A percentile compares a stretch with the other conserved stretches of the same genome.
Evolutionary conservation across 2,329 filamentous ascomycete genomes (phyloP).

Genomic region (Aspergillus sp.): DNA sequence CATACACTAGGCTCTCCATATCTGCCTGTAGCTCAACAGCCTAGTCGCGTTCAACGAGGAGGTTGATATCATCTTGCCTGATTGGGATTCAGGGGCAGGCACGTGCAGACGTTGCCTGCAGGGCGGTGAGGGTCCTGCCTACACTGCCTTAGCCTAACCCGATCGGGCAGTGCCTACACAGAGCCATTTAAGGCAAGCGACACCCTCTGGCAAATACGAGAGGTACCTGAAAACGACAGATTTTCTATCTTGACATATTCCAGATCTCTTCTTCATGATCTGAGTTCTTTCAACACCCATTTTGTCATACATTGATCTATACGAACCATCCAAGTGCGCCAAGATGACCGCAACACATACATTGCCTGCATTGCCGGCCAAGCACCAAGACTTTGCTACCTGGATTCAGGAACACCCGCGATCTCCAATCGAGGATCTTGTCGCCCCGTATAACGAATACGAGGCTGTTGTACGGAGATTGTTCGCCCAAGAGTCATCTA

Average conservation of each 20-base stretch:
- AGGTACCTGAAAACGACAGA: not conserved
- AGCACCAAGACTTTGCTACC: constrained; percentile 26
- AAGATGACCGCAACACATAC: constrained; percentile 6
- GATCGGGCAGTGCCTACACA: not conserved
- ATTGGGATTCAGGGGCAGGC: not conserved
- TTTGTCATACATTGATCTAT: no score
- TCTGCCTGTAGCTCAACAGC: no score
- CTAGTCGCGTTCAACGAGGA: no score
- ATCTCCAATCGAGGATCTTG: constrained; percentile 25
- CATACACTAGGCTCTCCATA: no score
- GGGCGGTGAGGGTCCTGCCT: not conserved
- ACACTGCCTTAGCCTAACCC: not conserved
- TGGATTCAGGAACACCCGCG: constrained; percentile 24
- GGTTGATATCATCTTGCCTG: not conserved
- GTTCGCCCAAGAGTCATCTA: constrained; percentile 38
- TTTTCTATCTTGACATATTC: not conserved
- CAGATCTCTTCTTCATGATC: not conserved
- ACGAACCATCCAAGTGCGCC: not conserved
- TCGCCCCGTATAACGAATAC: constrained; percentile 36
- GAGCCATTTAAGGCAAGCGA: not conserved
- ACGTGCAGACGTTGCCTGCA: constrained; percentile 1
- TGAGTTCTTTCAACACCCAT: not conserved
- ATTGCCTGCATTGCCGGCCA: constrained; percentile 27
- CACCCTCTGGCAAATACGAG: not conserved
- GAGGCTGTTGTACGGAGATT: constrained; percentile 35